These are phyloP conservation scores for Rhododendron kiyosumense DNA, from an alignment of 148 eudicot genomes.

Conservation along the genomic window DNA sequence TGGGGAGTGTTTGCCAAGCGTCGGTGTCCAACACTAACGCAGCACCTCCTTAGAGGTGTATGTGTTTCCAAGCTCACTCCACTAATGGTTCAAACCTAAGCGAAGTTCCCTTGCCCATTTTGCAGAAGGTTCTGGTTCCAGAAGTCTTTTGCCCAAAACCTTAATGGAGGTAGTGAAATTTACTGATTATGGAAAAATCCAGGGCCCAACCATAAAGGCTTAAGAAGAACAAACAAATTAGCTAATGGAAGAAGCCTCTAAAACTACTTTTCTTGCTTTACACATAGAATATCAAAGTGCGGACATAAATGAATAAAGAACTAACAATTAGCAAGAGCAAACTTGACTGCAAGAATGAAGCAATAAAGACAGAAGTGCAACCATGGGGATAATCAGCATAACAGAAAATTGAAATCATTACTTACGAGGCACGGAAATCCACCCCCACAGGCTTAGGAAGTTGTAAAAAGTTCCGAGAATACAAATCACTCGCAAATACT, in stretches of 20 bases:
- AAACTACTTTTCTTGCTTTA: background rate
- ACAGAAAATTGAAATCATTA: background rate
- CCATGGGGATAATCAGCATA: background rate
- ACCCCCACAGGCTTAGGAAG: slow-evolving; percentile 90
- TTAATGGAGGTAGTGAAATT: background rate
- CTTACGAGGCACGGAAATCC: slow-evolving; percentile 99
- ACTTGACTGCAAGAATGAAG: background rate
- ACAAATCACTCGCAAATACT: slow-evolving; percentile 86
- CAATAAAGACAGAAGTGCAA: background rate
- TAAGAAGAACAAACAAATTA: background rate
- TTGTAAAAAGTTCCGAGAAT: slow-evolving; percentile 77
- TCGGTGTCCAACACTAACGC: background rate
- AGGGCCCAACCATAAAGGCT: background rate
- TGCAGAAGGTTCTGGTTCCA: background rate
- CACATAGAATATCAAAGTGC: background rate
- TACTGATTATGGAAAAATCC: background rate
- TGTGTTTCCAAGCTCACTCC: background rate
- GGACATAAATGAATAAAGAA: background rate
- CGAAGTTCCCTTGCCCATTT: background rate
- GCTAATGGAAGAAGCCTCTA: background rate
- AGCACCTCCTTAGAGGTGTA: background rate
- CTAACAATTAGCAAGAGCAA: background rate
- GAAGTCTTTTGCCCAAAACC: background rate
- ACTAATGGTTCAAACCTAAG: background rate
- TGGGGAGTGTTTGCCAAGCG: background rate